Evolutionary conservation across 495 filamentous ascomycete genomes (phyloP).

Genomic region (Poronia punctata): DNA sequence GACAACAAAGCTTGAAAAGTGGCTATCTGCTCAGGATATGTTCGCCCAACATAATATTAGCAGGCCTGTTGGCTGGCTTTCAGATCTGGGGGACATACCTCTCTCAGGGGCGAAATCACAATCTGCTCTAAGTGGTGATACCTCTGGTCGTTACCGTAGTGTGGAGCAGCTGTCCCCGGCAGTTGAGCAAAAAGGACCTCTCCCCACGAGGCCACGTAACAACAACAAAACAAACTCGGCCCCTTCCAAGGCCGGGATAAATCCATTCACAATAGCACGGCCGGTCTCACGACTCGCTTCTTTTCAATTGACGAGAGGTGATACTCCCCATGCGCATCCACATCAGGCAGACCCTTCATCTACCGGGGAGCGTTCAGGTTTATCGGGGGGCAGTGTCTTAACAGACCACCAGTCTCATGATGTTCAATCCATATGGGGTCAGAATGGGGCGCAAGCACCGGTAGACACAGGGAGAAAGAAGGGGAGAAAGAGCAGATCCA

Average conservation of each 20-base stretch:
- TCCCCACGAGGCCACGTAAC: too few species aligned
- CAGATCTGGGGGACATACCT: slow-evolving; percentile 28
- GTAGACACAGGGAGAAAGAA: background rate
- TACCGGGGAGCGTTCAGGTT: too few species aligned
- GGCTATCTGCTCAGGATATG: slow-evolving; percentile 24
- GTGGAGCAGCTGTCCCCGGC: slow-evolving; percentile 5
- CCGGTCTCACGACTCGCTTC: slow-evolving; percentile 1
- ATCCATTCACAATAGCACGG: background rate
- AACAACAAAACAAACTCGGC: background rate
- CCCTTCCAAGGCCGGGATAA: background rate
- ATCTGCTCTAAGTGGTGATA: background rate
- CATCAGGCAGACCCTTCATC: too few species aligned
- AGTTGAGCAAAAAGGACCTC: slow-evolving; percentile 1
- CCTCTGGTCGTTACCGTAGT: slow-evolving; percentile 12
- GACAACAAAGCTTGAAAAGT: slow-evolving; percentile 11
- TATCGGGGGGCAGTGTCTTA: too few species aligned
- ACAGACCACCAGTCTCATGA: too few species aligned
- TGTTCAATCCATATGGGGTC: too few species aligned
- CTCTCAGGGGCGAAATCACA: slow-evolving; percentile 24
- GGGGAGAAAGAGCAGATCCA: background rate
- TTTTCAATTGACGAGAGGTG: slow-evolving; percentile 4
- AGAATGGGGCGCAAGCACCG: too few species aligned
- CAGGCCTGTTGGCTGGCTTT: slow-evolving; percentile 34
- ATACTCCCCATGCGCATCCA: background rate
- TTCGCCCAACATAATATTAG: slow-evolving; percentile 29